Base-by-base conservation (phyloP, 2,329 filamentous ascomycete species). In the Cytospora mali region DNA sequence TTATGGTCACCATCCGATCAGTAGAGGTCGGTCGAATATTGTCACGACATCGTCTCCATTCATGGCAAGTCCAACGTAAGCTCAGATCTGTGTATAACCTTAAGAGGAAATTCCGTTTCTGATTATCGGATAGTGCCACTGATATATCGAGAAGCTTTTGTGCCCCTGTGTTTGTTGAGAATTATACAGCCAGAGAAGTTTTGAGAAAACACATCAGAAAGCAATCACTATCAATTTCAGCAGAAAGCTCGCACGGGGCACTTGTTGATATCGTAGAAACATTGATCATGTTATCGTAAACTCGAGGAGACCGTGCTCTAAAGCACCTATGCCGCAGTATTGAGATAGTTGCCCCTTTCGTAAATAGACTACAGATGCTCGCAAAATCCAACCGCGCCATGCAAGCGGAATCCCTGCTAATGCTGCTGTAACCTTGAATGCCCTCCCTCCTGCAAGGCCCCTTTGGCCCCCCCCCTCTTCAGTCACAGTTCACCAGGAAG, bases 401-500 rank as follows among this genome's bases (percentile, higher is more conserved):
- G 39, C 39, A 42, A 42, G 6, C 39, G 14, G 10, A 2, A n/a
- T 21, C 18, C 39, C 9, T 21, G 9, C 10, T 16, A 18, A 42
- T 21, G 39, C 35, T n/a, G n/a, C 35, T 42, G 18, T 46, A 46
- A n/a, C 39, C 39, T 42, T 18, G 18, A 10, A 21, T 42, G 21
- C 39, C 7, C 35, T 5, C 35, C 35, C 35, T 14, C 18, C 35
- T 6, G 16, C 10, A n/a, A 7, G 21, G 10, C 10, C 11, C 6
- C 4, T 42, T 21, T 7, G 42, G 42, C 42, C 42, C 42, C n/a
- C n/a, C 9, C 23, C 31, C 13, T n/a, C n/a, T n/a, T n/a, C n/a
- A n/a, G n/a, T n/a, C n/a, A n/a, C n/a, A n/a, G 52, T 28, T 55
- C 50, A 61, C 59, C 51, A 61, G 16, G 39, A 50, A 13, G 63